Base-by-base conservation (phyloP, 2,329 filamentous ascomycete species). In the Fusarium protoensiforme region DNA sequence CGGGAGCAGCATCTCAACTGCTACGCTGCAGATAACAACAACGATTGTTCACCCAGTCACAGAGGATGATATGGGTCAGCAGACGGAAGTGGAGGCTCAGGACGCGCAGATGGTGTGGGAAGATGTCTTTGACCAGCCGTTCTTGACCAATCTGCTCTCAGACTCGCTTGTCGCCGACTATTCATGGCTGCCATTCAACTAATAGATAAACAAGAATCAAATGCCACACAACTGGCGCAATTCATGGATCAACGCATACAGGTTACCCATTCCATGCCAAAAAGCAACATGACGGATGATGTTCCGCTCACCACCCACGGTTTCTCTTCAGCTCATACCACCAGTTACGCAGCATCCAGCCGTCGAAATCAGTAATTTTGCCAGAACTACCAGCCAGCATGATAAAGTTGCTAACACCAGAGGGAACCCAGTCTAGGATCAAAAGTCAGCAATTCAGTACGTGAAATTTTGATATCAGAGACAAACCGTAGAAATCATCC, bases 311-410 rank as follows among this genome's bases (percentile, higher is more conserved):
- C 78, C 78, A 80, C 38, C 75, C 72, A 2, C 78, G 75, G 46
- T 75, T 73, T 36, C 78, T 77, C 64, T 78, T 79, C 57, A 80
- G 63, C 69, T 79, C 73, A 61, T 80, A 76, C 84, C 84, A 86
- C 83, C 84, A 86, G 71, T 86, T 83, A 24, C 84, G 79, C 54
- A 83, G 76, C 84, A 86, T 86, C 84, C 84, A 86, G 38, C 82
- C 83, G 69, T 86, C 84, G 63, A 86, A 86, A 38, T 86, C 84
- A 7, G 84, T 86, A 39, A 86, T 80, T 53, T 78, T 68, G 35
- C 74, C 78, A 3, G 85, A 79, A 58, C 80, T 81, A 10, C 85
- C 84, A 46, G 84, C 83, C 35, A 81, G 72, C 85, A 86, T 86
- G 65, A 86, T 80, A 77, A 86, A 86, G 74, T 80, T 83, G 11